Conservation (phyloP, 2,329 filamentous ascomycete species). For the Hypoxylon sp. region DNA sequence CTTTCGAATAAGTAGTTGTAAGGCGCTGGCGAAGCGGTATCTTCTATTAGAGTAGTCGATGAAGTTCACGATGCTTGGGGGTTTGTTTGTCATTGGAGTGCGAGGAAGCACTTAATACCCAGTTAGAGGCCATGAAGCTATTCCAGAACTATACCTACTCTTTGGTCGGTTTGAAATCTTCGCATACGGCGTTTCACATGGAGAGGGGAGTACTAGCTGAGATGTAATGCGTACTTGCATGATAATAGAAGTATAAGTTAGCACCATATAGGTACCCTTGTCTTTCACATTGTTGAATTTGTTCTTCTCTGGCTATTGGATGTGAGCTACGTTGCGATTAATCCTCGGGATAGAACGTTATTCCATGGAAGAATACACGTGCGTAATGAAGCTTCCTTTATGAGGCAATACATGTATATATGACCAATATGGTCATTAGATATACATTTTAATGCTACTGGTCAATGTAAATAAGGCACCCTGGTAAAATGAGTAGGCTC, state of each 20-base stretch:
- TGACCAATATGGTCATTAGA: background rate
- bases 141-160: slow-evolving; percentile 11
- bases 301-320: background rate
- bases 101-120: slow-evolving; percentile 25
- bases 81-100: background rate
- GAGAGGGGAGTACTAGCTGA: background rate
- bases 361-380: too few species aligned
- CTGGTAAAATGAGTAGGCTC: background rate
- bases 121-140: slow-evolving; percentile 24
- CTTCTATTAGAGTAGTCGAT: slow-evolving; percentile 8
- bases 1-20: background rate
- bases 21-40: background rate
- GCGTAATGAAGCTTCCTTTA: too few species aligned
- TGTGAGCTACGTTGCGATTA: too few species aligned
- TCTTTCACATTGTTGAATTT: background rate
- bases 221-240: background rate
- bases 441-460: background rate
- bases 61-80: slow-evolving; percentile 12
- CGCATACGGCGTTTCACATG: background rate
- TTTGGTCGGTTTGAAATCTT: background rate
- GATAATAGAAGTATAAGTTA: background rate
- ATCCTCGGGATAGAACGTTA: too few species aligned
- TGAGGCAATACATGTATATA: background rate
- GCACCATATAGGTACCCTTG: background rate
- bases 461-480: background rate